These are phyloP conservation scores for Aspergillus sp. DNA, from an alignment of 2,329 filamentous ascomycete species.

Conservation along the genomic window DNA sequence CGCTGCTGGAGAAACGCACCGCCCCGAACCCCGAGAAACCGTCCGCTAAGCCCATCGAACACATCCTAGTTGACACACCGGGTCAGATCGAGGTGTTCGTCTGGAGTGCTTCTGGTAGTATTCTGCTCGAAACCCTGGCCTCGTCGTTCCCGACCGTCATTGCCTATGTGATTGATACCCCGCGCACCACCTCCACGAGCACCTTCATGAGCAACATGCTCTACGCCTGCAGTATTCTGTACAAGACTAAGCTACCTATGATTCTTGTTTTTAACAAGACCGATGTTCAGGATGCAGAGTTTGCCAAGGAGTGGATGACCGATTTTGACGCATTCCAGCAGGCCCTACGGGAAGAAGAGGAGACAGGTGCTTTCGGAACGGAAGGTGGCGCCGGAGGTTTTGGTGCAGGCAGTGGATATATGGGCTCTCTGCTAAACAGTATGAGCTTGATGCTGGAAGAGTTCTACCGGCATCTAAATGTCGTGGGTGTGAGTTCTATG, in stretches of 20 bases:
- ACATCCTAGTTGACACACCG: slow-evolving; percentile 91
- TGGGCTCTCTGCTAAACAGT: slow-evolving; percentile 91
- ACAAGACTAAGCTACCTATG: slow-evolving; percentile 98
- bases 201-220: slow-evolving; percentile 99
- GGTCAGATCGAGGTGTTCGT: slow-evolving; percentile 99
- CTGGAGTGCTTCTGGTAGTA: slow-evolving; percentile 93
- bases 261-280: slow-evolving; percentile 99
- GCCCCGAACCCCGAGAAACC: slow-evolving; percentile 48
- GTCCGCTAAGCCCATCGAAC: slow-evolving; percentile 58
- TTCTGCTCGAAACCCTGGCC: slow-evolving; percentile 86
- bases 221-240: slow-evolving; percentile 96
- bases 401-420: slow-evolving; percentile 81
- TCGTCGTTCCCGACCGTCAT: slow-evolving; percentile 95
- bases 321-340: slow-evolving; percentile 95
- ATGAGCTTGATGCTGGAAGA: slow-evolving; percentile 98
- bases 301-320: slow-evolving; percentile 99
- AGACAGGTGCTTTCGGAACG: slow-evolving; percentile 68
- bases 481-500: slow-evolving; percentile 91
- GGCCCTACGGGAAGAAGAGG: slow-evolving; percentile 75
- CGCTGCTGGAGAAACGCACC: slow-evolving; percentile 83
- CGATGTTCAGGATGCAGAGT: slow-evolving; percentile 83
- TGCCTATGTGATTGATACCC: slow-evolving; percentile 96
- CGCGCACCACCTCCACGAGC: slow-evolving; percentile 83
- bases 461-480: slow-evolving; percentile 89
- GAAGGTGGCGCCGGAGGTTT: slow-evolving; percentile 57